Conservation (phyloP, 129 eudicot species). For the Daucus carota region DH1_v3.0 NC_030385.2:41498501-41499000, state of each 20-base stretch:
- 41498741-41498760: background rate
- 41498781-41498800: background rate
- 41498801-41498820: background rate
- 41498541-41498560: background rate
- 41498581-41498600: background rate
- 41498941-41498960: conserved; percentile 5
- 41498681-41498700: background rate
- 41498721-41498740: background rate
- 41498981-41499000: background rate
- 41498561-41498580: background rate
- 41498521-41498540: background rate
- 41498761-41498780: background rate
- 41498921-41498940: conserved; percentile 6
- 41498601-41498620: background rate
- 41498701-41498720: background rate
- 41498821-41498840: background rate
- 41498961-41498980: background rate
- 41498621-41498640: background rate
- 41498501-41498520: background rate
- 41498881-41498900: background rate
- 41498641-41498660: background rate
- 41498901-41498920: conserved; percentile 1
- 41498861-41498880: background rate
- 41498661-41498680: background rate
- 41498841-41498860: background rate